Percentiles rank a stretch among this genome's conserved stretches.
These are phyloP conservation scores for Lepiota venenata DNA, from an alignment of 768 basidiomycete genomes.

Conservation along the genomic window DNA sequence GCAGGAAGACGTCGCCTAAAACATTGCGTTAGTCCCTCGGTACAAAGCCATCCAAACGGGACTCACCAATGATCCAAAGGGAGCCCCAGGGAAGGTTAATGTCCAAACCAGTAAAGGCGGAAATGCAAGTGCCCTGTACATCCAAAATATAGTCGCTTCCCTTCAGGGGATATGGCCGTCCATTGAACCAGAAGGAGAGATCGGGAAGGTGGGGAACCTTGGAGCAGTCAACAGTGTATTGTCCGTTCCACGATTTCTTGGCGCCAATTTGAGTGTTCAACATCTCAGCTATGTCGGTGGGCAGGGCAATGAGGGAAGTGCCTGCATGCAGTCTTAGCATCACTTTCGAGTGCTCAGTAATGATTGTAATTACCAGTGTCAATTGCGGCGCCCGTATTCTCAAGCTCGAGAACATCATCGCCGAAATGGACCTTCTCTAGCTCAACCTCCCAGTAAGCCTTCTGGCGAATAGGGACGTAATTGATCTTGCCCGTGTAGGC, in stretches of 20 bases:
- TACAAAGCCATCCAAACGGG: neutral
- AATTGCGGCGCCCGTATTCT: constrained; percentile 91
- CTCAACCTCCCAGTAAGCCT: constrained; percentile 99
- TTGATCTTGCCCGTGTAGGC: constrained; percentile 79
- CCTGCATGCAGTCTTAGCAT: constrained; percentile 39
- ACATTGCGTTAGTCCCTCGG: neutral
- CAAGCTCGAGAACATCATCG: constrained; percentile 82
- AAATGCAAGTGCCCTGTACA: constrained; percentile 90
- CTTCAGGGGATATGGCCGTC: constrained; percentile 75
- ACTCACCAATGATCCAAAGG: constrained; percentile 88
- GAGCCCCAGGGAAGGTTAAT: constrained; percentile 76
- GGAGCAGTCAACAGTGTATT: constrained; percentile 87
- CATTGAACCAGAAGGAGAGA: constrained; percentile 79
- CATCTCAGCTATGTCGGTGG: constrained; percentile 96
- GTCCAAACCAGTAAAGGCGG: constrained; percentile 89
- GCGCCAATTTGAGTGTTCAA: constrained; percentile 95
- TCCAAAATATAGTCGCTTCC: constrained; percentile 89
- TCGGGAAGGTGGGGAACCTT: constrained; percentile 84
- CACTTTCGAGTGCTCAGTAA: neutral
- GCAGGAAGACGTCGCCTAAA: constrained; percentile 84
- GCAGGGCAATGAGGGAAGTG: constrained; percentile 91
- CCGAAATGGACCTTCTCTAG: constrained; percentile 86
- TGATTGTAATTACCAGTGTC: constrained; percentile 62
- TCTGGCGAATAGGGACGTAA: constrained; percentile 90
- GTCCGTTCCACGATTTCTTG: constrained; percentile 92